Percentiles rank a stretch among this genome's conserved stretches.
phyloP scores from a whole-genome alignment of 1,284 basidiomycete species.

The Leucoagaricus sp. region DNA sequence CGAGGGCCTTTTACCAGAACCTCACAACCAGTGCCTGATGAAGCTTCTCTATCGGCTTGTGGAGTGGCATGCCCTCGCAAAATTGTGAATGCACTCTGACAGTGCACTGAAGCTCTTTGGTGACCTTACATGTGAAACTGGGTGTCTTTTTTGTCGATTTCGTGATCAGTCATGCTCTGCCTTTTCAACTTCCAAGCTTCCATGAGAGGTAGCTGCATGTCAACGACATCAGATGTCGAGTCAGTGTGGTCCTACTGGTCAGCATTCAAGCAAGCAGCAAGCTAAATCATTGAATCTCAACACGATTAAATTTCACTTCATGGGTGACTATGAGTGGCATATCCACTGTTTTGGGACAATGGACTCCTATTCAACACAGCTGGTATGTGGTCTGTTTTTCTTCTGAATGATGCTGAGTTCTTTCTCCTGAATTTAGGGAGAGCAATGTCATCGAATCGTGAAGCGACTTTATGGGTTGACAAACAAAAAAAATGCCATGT shows the following conservation, averaged over 20 bases:
- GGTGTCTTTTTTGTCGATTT: constrained; percentile 18
- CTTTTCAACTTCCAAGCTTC: constrained; percentile 28
- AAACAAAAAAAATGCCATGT: constrained; percentile 21
- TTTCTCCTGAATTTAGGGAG: constrained; percentile 13
- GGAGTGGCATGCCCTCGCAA: constrained; percentile 38
- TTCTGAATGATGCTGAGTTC: not conserved
- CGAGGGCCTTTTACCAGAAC: constrained; percentile 32
- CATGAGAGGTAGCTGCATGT: too few relatives aligned
- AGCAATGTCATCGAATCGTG: constrained; percentile 19
- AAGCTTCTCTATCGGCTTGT: constrained; percentile 27
- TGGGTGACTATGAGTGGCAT: constrained; percentile 19
- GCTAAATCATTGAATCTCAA: constrained; percentile 21
- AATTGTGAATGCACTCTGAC: constrained; percentile 35
- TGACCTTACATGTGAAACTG: constrained; percentile 22
- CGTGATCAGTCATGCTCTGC: constrained; percentile 17
- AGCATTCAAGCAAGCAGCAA: too few relatives aligned
- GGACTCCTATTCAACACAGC: constrained; percentile 27
- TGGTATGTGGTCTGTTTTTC: constrained; percentile 16
- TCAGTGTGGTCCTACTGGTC: too few relatives aligned
- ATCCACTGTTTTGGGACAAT: constrained; percentile 23
- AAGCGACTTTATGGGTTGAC: constrained; percentile 20
- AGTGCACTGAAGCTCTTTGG: constrained; percentile 24
- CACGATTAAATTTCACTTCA: constrained; percentile 24
- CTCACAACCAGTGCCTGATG: constrained; percentile 27
- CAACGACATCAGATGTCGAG: too few relatives aligned